Conservation (phyloP, 805 yeast genomes). For the Sugiyamaella mastotermitis region DNA sequence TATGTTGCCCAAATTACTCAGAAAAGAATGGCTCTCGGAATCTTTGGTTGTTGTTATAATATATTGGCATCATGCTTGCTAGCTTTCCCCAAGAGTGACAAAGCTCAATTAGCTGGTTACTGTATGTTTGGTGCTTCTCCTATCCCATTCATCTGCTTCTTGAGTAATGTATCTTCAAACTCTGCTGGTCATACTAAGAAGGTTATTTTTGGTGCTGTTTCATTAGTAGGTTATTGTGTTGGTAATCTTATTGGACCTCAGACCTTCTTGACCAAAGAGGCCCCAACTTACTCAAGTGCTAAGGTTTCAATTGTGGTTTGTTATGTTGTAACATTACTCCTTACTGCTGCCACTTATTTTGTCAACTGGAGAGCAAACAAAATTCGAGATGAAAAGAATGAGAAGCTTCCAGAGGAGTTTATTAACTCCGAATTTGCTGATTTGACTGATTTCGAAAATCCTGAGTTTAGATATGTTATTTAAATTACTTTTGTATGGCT, state of each 20-base stretch:
- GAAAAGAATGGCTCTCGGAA: conserved; percentile 24
- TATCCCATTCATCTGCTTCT: conserved; percentile 12
- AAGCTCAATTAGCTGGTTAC: conserved; percentile 6
- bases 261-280: conserved; percentile 10
- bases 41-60: too few relatives aligned
- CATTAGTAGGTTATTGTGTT: conserved; percentile 22
- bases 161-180: conserved; percentile 25
- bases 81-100: conserved; percentile 1
- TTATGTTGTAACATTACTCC: neutral
- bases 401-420: too few relatives aligned
- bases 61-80: too few relatives aligned
- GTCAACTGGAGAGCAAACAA: neutral
- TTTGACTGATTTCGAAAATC: neutral
- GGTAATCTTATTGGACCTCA: conserved; percentile 46
- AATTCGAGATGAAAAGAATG: neutral
- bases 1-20: conserved; percentile 15
- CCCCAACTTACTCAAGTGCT: conserved; percentile 5
- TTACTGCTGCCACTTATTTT: neutral
- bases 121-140: conserved; percentile 9
- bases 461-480: neutral
- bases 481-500: too few relatives aligned
- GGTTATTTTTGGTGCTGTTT: conserved; percentile 19
- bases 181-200: conserved; percentile 31
- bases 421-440: too few relatives aligned
- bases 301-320: neutral